Percentiles rank a stretch among this genome's conserved stretches.
These are phyloP conservation scores for Rhizoclosmatium sp. DNA, from an alignment of 192 early-diverging fungal species.

Conservation along the genomic window DNA sequence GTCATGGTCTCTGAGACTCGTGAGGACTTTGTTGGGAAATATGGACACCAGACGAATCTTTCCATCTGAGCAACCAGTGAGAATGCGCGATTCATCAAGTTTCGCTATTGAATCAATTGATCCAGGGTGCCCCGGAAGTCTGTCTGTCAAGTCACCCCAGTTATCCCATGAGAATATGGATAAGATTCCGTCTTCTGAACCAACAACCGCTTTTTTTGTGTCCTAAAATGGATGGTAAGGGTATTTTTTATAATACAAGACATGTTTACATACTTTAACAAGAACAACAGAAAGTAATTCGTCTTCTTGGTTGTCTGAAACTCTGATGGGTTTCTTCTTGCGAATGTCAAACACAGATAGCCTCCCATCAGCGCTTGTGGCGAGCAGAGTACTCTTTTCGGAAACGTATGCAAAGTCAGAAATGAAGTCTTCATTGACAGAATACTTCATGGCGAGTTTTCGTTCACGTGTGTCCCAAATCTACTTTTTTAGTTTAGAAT, in stretches of 20 bases:
- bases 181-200: conserved; percentile 88
- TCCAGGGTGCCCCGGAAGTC: conserved; percentile 92
- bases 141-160: conserved; percentile 94
- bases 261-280: conserved; percentile 60
- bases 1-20: conserved; percentile 87
- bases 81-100: conserved; percentile 82
- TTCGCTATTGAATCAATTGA: conserved; percentile 88
- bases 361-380: conserved; percentile 88
- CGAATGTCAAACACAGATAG: conserved; percentile 92
- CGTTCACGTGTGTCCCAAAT: conserved; percentile 90
- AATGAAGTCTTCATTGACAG: conserved; percentile 92
- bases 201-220: conserved; percentile 85
- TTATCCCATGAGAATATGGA: conserved; percentile 88
- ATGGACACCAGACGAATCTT: conserved; percentile 83
- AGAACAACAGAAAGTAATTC: conserved; percentile 86
- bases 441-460: conserved; percentile 78
- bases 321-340: conserved; percentile 81
- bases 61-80: conserved; percentile 94
- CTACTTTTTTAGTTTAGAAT: conserved; percentile 39
- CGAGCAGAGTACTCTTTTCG: conserved; percentile 80
- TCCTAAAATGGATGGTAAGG: conserved; percentile 55
- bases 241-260: background rate
- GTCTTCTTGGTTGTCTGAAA: conserved; percentile 95
- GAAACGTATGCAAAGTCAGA: conserved; percentile 80
- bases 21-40: conserved; percentile 91